Conservation (phyloP, 2,329 filamentous ascomycete species). For the Bipolaris bicolor region DNA sequence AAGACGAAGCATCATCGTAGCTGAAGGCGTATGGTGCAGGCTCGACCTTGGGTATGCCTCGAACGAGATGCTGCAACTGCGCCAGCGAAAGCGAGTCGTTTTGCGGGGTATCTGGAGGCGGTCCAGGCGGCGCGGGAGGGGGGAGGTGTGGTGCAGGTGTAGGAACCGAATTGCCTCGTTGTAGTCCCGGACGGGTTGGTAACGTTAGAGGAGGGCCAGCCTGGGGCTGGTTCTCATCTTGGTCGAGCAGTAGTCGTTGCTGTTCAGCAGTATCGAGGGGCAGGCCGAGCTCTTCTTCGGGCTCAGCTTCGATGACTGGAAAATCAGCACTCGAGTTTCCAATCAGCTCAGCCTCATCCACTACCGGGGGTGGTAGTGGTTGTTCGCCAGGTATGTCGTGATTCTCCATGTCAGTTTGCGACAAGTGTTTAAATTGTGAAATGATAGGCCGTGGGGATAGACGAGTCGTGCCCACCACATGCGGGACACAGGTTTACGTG, state of each 20-base stretch:
- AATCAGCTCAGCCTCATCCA: conserved; percentile 49
- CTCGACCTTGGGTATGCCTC: conserved; percentile 52
- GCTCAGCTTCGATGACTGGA: conserved; percentile 42
- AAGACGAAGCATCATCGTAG: conserved; percentile 59
- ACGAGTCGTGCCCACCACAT: conserved; percentile 33
- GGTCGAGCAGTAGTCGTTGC: conserved; percentile 39
- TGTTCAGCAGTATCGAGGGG: conserved; percentile 48
- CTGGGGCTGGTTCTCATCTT: conserved; percentile 19
- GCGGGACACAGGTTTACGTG: conserved; percentile 25
- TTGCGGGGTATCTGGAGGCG: conserved; percentile 39
- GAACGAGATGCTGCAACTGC: conserved; percentile 54
- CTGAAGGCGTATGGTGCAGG: conserved; percentile 75
- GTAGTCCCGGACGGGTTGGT: conserved; percentile 47
- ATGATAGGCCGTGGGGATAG: conserved; percentile 18
- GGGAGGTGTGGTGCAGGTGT: conserved; percentile 52
- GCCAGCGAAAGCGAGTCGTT: conserved; percentile 56
- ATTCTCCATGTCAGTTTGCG: conserved; percentile 35
- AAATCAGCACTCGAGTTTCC: conserved; percentile 37
- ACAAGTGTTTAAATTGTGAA: conserved; percentile 17
- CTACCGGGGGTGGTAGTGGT: conserved; percentile 40
- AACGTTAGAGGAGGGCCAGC: conserved; percentile 32
- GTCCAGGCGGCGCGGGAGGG: conserved; percentile 48
- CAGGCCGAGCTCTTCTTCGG: conserved; percentile 40
- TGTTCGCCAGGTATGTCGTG: conserved; percentile 33
- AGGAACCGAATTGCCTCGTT: conserved; percentile 49